Evolutionary conservation across 2,329 filamentous ascomycete genomes (phyloP).

Genomic region (Aureobasidium leucospermi): DNA sequence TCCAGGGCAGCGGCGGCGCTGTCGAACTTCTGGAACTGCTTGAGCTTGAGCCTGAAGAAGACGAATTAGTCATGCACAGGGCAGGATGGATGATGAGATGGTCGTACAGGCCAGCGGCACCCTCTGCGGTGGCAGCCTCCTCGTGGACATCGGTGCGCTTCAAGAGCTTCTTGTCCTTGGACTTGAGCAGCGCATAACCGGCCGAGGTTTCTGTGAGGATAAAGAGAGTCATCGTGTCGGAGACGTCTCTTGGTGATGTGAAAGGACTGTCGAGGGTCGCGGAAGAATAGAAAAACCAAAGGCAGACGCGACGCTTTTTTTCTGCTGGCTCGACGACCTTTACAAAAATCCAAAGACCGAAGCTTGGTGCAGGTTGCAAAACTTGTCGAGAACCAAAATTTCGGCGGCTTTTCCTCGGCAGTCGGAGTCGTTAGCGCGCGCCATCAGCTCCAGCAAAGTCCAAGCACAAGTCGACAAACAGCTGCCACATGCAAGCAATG

Average conservation of each 20-base stretch:
- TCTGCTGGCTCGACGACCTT: conserved; percentile 4
- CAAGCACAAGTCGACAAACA: conserved; percentile 1
- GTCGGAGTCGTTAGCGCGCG: not conserved
- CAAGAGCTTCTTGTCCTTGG: conserved; percentile 95
- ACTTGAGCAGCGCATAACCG: conserved; percentile 97
- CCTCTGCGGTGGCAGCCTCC: conserved; percentile 72
- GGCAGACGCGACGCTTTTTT: conserved; percentile 4
- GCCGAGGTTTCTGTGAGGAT: conserved; percentile 91
- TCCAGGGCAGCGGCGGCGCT: conserved; percentile 84
- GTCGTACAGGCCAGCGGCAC: conserved; percentile 64
- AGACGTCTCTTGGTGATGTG: not conserved
- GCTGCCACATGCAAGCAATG: not conserved
- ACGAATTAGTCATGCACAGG: not conserved
- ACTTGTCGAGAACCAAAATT: conserved; percentile 1
- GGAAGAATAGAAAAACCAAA: not conserved
- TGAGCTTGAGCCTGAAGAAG: conserved; percentile 62
- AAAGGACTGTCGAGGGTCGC: not conserved
- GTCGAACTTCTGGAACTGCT: conserved; percentile 96
- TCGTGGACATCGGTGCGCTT: conserved; percentile 74
- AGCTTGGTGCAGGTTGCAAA: conserved; percentile 3
- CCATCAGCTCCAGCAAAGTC: not conserved
- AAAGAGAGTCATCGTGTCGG: conserved; percentile 49
- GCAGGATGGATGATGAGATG: not conserved
- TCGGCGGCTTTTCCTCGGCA: not conserved
- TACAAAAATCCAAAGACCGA: not conserved